These are phyloP conservation scores for Kickxella alabastrina DNA, from an alignment of 192 early-diverging fungal species.

Conservation along the genomic window DNA sequence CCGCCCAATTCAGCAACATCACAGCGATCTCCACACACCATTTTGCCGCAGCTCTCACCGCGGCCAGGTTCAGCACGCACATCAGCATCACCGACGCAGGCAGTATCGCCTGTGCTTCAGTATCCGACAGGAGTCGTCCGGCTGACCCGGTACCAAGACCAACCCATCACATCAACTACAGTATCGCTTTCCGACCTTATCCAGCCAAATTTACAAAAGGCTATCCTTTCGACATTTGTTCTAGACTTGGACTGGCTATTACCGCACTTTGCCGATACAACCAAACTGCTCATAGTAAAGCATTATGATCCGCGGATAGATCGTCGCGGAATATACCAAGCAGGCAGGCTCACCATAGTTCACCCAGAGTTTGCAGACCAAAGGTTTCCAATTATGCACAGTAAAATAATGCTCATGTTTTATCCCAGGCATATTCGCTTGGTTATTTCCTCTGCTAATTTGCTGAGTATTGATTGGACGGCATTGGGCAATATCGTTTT, in stretches of 20 bases:
- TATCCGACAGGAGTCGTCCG: constrained; percentile 21
- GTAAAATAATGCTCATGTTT: constrained; percentile 64
- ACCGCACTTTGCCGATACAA: constrained; percentile 22
- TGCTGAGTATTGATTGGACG: constrained; percentile 56
- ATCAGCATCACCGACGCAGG: too few relatives aligned
- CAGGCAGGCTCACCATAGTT: constrained; percentile 29
- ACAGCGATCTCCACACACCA: too few relatives aligned
- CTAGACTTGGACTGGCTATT: constrained; percentile 54
- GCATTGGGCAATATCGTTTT: constrained; percentile 60
- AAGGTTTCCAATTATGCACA: constrained; percentile 56
- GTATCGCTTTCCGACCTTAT: constrained; percentile 10
- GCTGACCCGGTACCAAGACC: constrained; percentile 15
- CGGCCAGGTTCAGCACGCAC: too few relatives aligned
- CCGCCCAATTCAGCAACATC: too few relatives aligned
- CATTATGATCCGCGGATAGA: constrained; percentile 15
- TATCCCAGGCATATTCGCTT: constrained; percentile 55
- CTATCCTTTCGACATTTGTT: constrained; percentile 55
- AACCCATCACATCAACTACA: neutral
- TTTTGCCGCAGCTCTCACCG: neutral
- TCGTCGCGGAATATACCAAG: constrained; percentile 19
- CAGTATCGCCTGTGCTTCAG: neutral
- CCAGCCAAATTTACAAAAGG: constrained; percentile 44
- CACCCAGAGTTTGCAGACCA: constrained; percentile 50
- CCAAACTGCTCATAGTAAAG: constrained; percentile 34
- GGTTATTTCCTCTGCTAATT: constrained; percentile 59